Evolutionary conservation across 768 basidiomycete species (phyloP), one percentile per base, ranked within the genome.

Genomic region (Xerocomus potaroensis): DNA sequence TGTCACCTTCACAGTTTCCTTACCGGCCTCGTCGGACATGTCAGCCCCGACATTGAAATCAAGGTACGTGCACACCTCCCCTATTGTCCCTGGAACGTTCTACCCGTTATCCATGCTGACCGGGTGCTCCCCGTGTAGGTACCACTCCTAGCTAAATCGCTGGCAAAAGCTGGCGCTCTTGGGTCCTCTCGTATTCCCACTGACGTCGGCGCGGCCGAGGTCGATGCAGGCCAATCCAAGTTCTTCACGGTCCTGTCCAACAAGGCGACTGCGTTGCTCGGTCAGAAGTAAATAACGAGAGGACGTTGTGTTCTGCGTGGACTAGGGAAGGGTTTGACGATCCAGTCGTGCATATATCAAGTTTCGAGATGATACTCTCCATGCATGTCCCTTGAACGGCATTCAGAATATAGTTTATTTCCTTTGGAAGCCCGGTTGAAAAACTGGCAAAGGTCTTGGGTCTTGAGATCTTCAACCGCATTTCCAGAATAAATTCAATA

Each of bases 231-330:
- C 3, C 59, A 66, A 1, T 73, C 57, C 7, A 61, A 63, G 1
- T 59, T 55, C 37, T 85, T 78, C 48, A 83, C 80, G 1, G n/a
- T 78, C n/a, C 70, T 87, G 35, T 60, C 57, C 5, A 87, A 86
- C 56, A 57, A 68, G 23, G 80, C 77, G 26, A 72, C 79, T 5
- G 45, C 71, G 35, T 66, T 65, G 38, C 61, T 83, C 29, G 75
- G 57, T 16, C 22, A 43, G 34, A 48, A 41, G 41, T 58, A 38
- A 48, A 37, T n/a, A n/a, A n/a, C n/a, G n/a, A n/a, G n/a, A n/a
- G n/a, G n/a, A n/a, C n/a, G n/a, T n/a, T n/a, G n/a, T n/a, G n/a
- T n/a, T n/a, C n/a, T n/a, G n/a, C n/a, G n/a, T n/a, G n/a, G n/a
- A n/a, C n/a, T n/a, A n/a, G n/a, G n/a, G n/a, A n/a, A n/a, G n/a